phyloP scores from a whole-genome alignment of 2,329 filamentous ascomycete species.

The Colletotrichum sp. region DNA sequence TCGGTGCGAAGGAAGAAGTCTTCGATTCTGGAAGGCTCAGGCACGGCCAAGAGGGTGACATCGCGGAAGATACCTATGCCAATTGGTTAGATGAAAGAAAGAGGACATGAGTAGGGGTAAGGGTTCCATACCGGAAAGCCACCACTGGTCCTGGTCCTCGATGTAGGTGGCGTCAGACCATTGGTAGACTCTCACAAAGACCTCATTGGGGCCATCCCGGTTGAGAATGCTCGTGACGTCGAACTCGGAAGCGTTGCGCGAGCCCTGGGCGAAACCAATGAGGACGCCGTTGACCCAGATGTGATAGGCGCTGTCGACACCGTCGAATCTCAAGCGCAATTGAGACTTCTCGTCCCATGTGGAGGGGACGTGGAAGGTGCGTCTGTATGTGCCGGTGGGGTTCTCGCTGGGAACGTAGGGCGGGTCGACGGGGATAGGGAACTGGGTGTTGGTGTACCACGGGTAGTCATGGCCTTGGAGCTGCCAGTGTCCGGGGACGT shows the following conservation, averaged over 20 bases:
- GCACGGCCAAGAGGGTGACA: slow-evolving; percentile 65
- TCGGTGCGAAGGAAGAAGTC: slow-evolving; percentile 62
- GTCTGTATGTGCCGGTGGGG: slow-evolving; percentile 67
- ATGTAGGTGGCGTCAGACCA: slow-evolving; percentile 74
- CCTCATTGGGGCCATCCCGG: slow-evolving; percentile 49
- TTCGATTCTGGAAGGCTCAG: slow-evolving; percentile 53
- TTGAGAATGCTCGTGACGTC: slow-evolving; percentile 60
- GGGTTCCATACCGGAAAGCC: slow-evolving; percentile 58
- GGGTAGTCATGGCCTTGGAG: slow-evolving; percentile 70
- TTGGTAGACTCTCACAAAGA: slow-evolving; percentile 72
- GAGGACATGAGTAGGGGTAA: background rate
- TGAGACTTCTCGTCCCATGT: slow-evolving; percentile 50
- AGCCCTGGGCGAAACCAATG: slow-evolving; percentile 72
- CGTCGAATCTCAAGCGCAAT: slow-evolving; percentile 70
- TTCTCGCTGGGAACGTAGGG: slow-evolving; percentile 68
- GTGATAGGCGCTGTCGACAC: slow-evolving; percentile 75
- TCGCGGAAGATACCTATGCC: slow-evolving; percentile 66
- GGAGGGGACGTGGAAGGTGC: slow-evolving; percentile 57
- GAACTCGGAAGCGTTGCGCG: slow-evolving; percentile 72
- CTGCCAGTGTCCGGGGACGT: slow-evolving; percentile 74
- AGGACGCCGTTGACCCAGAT: slow-evolving; percentile 69
- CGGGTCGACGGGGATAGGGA: slow-evolving; percentile 68
- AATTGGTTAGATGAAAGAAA: background rate
- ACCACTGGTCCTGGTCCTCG: slow-evolving; percentile 75
- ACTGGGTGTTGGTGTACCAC: slow-evolving; percentile 73